Percentiles rank a stretch among this genome's conserved stretches.
Conservation (phyloP, 257 asterid species). For the Solanum paucissectum region DNA sequence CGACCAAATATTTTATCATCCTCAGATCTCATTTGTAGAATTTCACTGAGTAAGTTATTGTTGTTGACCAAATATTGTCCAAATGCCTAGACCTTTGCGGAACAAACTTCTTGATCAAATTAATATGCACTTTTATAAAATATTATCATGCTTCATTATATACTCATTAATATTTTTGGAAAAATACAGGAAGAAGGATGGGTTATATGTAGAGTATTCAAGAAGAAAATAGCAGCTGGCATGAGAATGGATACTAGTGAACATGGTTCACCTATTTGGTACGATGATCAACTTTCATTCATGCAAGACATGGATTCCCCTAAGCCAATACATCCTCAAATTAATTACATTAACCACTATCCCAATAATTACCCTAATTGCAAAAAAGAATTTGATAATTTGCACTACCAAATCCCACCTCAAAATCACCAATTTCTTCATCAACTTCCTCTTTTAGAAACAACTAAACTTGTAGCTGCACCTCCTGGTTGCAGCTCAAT, state of each 20-base stretch:
- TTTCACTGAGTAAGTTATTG: background rate
- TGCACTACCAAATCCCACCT: slow-evolving; percentile 26
- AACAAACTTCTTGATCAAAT: background rate
- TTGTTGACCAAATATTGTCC: background rate
- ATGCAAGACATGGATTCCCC: slow-evolving; percentile 71
- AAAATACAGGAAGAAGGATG: slow-evolving; percentile 89
- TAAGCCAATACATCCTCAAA: slow-evolving; percentile 22
- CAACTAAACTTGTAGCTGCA: slow-evolving; percentile 21
- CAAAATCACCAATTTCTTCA: slow-evolving; percentile 35
- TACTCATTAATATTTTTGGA: background rate
- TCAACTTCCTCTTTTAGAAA: slow-evolving; percentile 65
- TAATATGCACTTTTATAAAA: background rate
- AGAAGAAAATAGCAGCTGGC: slow-evolving; percentile 44
- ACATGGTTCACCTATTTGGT: slow-evolving; percentile 80
- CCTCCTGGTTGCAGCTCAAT: slow-evolving; percentile 17
- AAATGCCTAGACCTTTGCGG: background rate
- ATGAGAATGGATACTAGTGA: slow-evolving; percentile 42
- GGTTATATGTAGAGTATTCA: slow-evolving; percentile 90
- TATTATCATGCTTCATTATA: background rate
- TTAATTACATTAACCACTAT: slow-evolving; percentile 11
- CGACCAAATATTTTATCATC: too few relatives aligned
- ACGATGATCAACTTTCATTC: slow-evolving; percentile 75
- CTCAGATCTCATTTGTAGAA: too few relatives aligned
- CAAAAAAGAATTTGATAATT: slow-evolving; percentile 37
- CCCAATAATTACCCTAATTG: slow-evolving; percentile 21